These are phyloP conservation scores for Dactylellina cionopaga DNA, from an alignment of 2,329 filamentous ascomycete species.

Conservation along the genomic window DNA sequence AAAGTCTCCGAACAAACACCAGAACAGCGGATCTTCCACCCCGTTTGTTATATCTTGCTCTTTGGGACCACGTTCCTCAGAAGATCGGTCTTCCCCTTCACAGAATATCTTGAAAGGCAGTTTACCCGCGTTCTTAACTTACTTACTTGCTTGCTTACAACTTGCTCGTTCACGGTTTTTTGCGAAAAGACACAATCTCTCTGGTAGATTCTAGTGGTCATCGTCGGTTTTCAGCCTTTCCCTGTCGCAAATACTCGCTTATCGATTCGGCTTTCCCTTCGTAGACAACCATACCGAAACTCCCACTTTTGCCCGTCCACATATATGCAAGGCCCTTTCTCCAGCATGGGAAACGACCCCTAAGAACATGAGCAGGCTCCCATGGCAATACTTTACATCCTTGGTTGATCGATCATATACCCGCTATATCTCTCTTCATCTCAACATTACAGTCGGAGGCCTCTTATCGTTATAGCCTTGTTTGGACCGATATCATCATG, in stretches of 20 bases:
- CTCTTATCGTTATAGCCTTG: slow-evolving; percentile 12
- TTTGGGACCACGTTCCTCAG: slow-evolving; percentile 1
- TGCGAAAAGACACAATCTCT: slow-evolving; percentile 7
- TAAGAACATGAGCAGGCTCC: slow-evolving; percentile 52
- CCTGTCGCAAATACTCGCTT: slow-evolving; percentile 53
- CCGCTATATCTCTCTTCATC: slow-evolving; percentile 33
- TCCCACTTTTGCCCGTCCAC: slow-evolving; percentile 41
- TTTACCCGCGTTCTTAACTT: no score
- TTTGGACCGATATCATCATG: slow-evolving; percentile 34
- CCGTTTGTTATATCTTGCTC: slow-evolving; percentile 28
- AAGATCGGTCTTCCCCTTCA: neutral
- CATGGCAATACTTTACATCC: slow-evolving; percentile 37
- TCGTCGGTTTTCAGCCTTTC: slow-evolving; percentile 42
- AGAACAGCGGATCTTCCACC: slow-evolving; percentile 21
- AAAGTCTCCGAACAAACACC: slow-evolving; percentile 39
- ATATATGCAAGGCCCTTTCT: slow-evolving; percentile 43
- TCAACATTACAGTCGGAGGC: neutral
- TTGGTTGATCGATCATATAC: slow-evolving; percentile 50
- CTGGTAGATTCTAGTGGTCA: slow-evolving; percentile 19
- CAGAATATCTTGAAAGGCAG: neutral
- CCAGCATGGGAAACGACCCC: slow-evolving; percentile 50
- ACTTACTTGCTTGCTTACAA: slow-evolving; percentile 7
- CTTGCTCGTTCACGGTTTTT: no score
- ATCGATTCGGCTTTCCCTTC: slow-evolving; percentile 53
- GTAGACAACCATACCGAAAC: slow-evolving; percentile 51